Evolutionary conservation across 805 yeast genomes (phyloP), one percentile per base, ranked within the genome.

Genomic region (Cyberlindnera amylophila): DNA sequence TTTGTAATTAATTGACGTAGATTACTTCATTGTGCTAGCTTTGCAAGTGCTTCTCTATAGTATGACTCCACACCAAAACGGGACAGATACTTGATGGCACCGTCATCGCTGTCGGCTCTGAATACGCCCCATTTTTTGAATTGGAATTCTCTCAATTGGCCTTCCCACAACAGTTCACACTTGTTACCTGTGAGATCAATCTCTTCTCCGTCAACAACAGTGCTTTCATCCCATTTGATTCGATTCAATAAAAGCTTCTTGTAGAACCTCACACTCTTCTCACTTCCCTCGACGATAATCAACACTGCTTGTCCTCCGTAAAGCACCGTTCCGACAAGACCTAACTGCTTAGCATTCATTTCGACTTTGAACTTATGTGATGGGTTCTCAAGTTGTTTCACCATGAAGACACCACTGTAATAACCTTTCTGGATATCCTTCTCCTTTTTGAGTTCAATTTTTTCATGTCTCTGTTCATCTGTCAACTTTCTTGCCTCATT

Each of bases 231-330:
- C 97, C 96, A 90, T 29, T 75, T 69, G 41, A 87, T 82, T 42
- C 96, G 67, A 29, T 67, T 66, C 38, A 69, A 57, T 54, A 89
- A 52, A 37, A 89, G 65, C 47, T 76, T 79, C 40, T 77, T 78
- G 61, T 77, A 89, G 51, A 77, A 77, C n/a, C 67, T 69, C 17
- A 85, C 63, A 29, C 79, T 68, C 47, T 79, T 79, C 26, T 67
- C 74, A 0, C 84, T 81, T 0, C 97, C 97, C 53, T 86, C 91
- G 1, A 79, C 82, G 2, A 91, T 67, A 0, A 91, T 71, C 32
- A 90, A 55, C 31, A 76, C 76, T 47, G 77, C 72, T 0, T 31
- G 19, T 1, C 68, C 69, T 11, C 55, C 56, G 2, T 70, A 65
- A 17, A 74, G 59, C 3, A 69, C 58, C 3, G 82, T 54, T 44